These are phyloP conservation scores for Solanum dulcamara DNA, from an alignment of 257 asterid species.

Conservation along the genomic window DNA sequence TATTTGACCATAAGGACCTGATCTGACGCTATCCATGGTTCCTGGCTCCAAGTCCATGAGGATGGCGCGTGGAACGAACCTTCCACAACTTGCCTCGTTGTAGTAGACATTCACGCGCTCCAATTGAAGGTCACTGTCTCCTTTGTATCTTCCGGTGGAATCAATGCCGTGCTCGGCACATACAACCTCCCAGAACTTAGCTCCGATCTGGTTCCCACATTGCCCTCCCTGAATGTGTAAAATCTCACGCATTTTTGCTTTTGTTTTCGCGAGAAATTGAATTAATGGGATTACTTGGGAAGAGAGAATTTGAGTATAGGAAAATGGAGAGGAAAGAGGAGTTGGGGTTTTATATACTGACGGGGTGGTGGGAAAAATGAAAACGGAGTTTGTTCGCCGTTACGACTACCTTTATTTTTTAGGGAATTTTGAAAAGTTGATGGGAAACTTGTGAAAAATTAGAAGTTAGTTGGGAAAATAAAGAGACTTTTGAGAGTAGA, in stretches of 20 bases:
- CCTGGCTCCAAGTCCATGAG: slow-evolving; percentile 82
- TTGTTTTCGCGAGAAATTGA: neutral
- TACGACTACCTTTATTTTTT: neutral
- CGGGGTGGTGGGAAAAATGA: neutral
- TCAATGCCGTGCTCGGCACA: slow-evolving; percentile 69
- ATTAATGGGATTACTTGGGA: neutral
- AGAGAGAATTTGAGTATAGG: neutral
- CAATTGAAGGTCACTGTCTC: slow-evolving; percentile 53
- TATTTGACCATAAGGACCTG: slow-evolving; percentile 64
- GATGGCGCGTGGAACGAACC: slow-evolving; percentile 78
- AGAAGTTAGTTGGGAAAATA: too few species aligned
- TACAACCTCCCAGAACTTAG: slow-evolving; percentile 64
- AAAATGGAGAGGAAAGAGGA: neutral
- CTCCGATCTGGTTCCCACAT: slow-evolving; percentile 82
- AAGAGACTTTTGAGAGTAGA: too few species aligned
- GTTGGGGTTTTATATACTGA: slow-evolving; percentile 1
- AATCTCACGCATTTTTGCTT: slow-evolving; percentile 54
- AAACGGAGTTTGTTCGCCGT: neutral
- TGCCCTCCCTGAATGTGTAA: slow-evolving; percentile 83
- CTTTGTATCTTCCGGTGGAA: slow-evolving; percentile 61
- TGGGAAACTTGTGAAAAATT: neutral
- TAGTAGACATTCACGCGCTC: slow-evolving; percentile 74
- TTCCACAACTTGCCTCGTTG: slow-evolving; percentile 67
- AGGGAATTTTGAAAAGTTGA: neutral
- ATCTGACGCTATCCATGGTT: slow-evolving; percentile 74